These are phyloP conservation scores for Saccharomyces hybrid DNA, from an alignment of 1,139 yeast genomes.

Conservation along the genomic window DNA sequence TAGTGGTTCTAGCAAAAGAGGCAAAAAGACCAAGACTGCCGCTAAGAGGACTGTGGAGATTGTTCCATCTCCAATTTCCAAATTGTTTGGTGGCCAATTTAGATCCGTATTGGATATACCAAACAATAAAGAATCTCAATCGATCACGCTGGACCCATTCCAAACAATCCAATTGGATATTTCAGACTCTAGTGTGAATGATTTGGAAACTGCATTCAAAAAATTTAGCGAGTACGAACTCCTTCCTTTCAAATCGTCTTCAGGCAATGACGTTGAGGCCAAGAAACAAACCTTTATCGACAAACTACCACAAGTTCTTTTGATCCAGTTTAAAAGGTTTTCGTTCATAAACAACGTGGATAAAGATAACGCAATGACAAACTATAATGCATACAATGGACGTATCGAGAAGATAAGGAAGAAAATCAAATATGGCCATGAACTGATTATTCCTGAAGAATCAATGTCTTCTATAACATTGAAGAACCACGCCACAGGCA, in stretches of 20 bases:
- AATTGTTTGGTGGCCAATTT: conserved; percentile 87
- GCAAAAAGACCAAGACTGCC: conserved; percentile 48
- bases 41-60: conserved; percentile 70
- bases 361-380: conserved; percentile 30
- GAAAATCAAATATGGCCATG: conserved; percentile 48
- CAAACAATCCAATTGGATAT: conserved; percentile 91
- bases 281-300: conserved; percentile 84
- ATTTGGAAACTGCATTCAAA: conserved; percentile 71
- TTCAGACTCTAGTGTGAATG: conserved; percentile 52
- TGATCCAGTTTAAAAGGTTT: conserved; percentile 83
- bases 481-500: conserved; percentile 24
- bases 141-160: conserved; percentile 86
- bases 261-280: conserved; percentile 56
- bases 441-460: conserved; percentile 47
- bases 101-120: conserved; percentile 75
- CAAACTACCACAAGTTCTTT: conserved; percentile 65
- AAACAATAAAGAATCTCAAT: conserved; percentile 48
- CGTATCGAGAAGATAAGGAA: conserved; percentile 47
- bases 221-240: conserved; percentile 67
- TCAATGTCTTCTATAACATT: conserved; percentile 38
- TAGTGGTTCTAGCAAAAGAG: conserved; percentile 38
- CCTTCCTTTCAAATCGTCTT: conserved; percentile 50
- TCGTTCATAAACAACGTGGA: conserved; percentile 46
- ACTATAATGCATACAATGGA: conserved; percentile 34
- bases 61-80: conserved; percentile 79